Evolutionary conservation across 2,329 filamentous ascomycete genomes (phyloP), one percentile per base, ranked within the genome.

Genomic region (Diaporthe sp.): DNA sequence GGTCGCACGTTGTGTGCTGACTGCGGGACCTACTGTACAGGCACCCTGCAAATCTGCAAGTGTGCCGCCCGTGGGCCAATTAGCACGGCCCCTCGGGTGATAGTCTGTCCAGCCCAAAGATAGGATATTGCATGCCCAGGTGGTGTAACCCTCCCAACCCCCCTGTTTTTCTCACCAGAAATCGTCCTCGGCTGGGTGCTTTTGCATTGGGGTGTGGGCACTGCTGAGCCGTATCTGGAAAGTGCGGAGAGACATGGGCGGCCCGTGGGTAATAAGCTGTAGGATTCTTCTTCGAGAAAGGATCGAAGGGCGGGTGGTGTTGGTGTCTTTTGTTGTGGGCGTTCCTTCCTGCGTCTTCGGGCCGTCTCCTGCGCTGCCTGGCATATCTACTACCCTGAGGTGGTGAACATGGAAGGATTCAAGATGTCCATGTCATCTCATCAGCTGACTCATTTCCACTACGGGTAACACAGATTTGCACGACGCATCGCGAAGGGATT

Each of bases 1-100:
- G 69, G 69, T 71, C 55, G 57, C 69, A 71, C 69, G 69, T 71
- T 71, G 55, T 71, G 55, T 71, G 69, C 57, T 71, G 57, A 71
- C 42, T 40, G 69, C 69, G 69, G 57, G 69, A 71, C 69, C 69
- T 71, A 71, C 57, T 71, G 69, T 71, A 61, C 55, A 61, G 30
- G 30, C 55, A 52, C 10, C 55, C 55, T 71, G 57, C 69, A 40
- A 71, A 40, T 52, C 45, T 64, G 42, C 54, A 54, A 40, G 55
- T 54, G 58, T 9, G 57, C 19, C 40, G 70, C 28, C 47, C n/a
- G 8, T 15, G 1, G 45, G n/a, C n/a, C n/a, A n/a, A n/a, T n/a
- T n/a, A n/a, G n/a, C n/a, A n/a, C n/a, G n/a, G n/a, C n/a, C n/a
- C n/a, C n/a, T 33, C 10, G 47, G 25, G 25, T 30, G 67, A 64